Evolutionary conservation across 2,329 filamentous ascomycete genomes (phyloP).

Genomic region (Alternaria novae-zelandiae): DNA sequence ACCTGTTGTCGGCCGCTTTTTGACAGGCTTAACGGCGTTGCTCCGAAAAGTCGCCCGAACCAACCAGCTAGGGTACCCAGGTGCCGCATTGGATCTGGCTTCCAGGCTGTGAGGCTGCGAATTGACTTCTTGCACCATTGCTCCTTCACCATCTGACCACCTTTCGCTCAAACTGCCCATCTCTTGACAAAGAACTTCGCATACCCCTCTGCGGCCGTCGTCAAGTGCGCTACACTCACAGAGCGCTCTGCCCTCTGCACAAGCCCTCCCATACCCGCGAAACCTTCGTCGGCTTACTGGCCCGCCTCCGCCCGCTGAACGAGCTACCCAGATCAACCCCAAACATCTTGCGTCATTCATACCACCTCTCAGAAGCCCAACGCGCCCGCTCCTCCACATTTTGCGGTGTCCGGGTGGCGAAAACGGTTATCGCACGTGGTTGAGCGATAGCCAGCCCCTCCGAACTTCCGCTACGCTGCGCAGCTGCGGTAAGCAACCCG

Average conservation of each 20-base stretch:
- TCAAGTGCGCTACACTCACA: constrained; percentile 15
- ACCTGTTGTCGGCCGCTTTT: constrained; percentile 19
- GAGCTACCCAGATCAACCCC: constrained; percentile 6
- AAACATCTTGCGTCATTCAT: constrained; percentile 20
- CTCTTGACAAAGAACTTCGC: neutral
- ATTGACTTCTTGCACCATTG: constrained; percentile 9
- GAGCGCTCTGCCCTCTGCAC: constrained; percentile 5
- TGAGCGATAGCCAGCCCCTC: constrained; percentile 10
- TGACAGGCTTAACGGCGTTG: constrained; percentile 18
- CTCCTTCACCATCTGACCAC: constrained; percentile 19
- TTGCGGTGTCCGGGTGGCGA: constrained; percentile 12
- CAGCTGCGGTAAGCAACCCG: neutral
- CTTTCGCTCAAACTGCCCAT: constrained; percentile 4
- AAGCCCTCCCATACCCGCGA: neutral
- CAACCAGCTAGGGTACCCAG: constrained; percentile 17
- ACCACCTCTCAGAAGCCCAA: constrained; percentile 1
- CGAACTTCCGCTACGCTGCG: neutral
- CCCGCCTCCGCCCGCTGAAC: constrained; percentile 16
- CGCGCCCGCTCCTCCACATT: constrained; percentile 1
- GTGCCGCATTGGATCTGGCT: constrained; percentile 10
- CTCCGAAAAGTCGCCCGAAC: constrained; percentile 24
- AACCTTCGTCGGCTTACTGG: constrained; percentile 1
- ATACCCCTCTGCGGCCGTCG: constrained; percentile 1
- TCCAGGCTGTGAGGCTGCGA: constrained; percentile 16
- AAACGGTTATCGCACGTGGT: constrained; percentile 8